These are phyloP conservation scores for Lentinula guzmanii DNA, from an alignment of 768 basidiomycete species.

Conservation along the genomic window DNA sequence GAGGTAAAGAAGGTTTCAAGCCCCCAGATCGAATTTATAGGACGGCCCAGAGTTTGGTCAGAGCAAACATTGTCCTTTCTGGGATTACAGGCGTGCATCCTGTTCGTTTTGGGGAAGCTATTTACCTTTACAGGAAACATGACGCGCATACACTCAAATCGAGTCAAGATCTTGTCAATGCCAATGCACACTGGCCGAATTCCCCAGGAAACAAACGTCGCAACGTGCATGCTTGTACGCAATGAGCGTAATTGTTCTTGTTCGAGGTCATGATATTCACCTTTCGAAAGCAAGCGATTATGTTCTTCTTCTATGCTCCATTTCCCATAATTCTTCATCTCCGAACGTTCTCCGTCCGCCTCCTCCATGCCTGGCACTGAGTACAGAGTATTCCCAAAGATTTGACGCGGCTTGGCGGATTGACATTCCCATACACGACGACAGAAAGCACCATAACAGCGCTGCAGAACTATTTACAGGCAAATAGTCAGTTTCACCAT, in stretches of 20 bases:
- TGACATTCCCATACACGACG: constrained; percentile 57
- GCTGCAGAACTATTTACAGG: constrained; percentile 32
- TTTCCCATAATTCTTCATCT: constrained; percentile 56
- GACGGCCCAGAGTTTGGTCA: neutral
- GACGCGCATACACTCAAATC: neutral
- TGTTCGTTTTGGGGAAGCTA: neutral
- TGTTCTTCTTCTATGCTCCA: constrained; percentile 33
- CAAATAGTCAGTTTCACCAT: neutral
- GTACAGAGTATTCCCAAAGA: constrained; percentile 40
- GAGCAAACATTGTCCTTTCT: neutral
- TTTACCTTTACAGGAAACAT: neutral
- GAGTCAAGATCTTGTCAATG: neutral
- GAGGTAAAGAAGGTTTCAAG: neutral
- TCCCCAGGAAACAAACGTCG: no score
- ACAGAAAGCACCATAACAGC: constrained; percentile 61
- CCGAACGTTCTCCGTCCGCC: constrained; percentile 28
- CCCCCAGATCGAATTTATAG: neutral
- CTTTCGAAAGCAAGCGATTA: neutral
- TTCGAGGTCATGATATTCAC: neutral
- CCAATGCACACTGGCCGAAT: no score
- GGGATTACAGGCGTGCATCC: no score
- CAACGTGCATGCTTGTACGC: neutral
- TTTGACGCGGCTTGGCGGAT: constrained; percentile 37
- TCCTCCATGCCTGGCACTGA: constrained; percentile 28
- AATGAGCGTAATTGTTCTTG: neutral